phyloP scores from a whole-genome alignment of 2,329 filamentous ascomycete genomes.

The Ceratocystis papillata region DNA sequence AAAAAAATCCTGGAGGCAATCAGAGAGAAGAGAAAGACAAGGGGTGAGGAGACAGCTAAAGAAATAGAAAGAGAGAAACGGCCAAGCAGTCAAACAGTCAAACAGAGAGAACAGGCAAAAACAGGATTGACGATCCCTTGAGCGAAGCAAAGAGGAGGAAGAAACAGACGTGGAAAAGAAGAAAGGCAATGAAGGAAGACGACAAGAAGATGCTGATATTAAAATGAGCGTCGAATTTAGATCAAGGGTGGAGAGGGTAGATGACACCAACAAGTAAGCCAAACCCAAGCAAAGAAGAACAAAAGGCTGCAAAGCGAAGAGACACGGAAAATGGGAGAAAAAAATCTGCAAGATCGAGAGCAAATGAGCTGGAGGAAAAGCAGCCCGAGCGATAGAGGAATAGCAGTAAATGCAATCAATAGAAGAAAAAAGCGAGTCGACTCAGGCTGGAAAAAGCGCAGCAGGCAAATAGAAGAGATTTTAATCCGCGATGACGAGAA shows the following conservation, averaged over 20 bases:
- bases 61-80: not conserved
- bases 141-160: not conserved
- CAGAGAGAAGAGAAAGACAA: not conserved
- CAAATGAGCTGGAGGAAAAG: not conserved
- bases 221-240: constrained; percentile 7
- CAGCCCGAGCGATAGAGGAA: not conserved
- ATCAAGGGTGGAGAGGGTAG: not conserved
- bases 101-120: not conserved
- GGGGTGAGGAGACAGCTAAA: not conserved
- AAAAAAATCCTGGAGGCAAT: not conserved
- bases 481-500: no score
- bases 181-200: not conserved
- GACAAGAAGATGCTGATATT: not conserved
- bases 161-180: not conserved
- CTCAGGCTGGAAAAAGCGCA: not conserved
- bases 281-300: not conserved
- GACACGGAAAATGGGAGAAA: constrained; percentile 2
- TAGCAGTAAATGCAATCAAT: not conserved
- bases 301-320: constrained; percentile 3
- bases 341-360: not conserved
- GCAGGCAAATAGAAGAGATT: no score
- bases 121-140: constrained; percentile 5
- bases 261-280: not conserved
- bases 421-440: constrained; percentile 4
- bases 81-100: not conserved